These are phyloP conservation scores for Hyphopichia fennica DNA, from an alignment of 1,139 yeast species.

Conservation along the genomic window DNA sequence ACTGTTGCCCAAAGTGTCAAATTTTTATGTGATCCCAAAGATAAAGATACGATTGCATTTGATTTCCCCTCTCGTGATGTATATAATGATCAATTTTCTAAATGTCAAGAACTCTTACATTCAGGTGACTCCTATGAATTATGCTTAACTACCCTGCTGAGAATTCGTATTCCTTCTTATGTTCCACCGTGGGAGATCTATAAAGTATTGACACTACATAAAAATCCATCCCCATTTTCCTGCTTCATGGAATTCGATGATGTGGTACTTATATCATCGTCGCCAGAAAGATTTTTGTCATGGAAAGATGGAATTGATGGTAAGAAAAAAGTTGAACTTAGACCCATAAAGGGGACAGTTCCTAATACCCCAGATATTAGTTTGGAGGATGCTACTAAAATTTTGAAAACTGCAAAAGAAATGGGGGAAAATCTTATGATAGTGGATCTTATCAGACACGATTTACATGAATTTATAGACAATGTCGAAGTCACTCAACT, in stretches of 20 bases:
- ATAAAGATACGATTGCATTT: conserved; percentile 30
- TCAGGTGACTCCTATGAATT: conserved; percentile 93
- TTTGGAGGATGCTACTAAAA: conserved; percentile 58
- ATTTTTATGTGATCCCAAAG: conserved; percentile 19
- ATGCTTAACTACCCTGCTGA: conserved; percentile 82
- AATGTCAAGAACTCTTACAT: conserved; percentile 68
- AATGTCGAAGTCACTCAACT: conserved; percentile 71
- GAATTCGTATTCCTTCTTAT: conserved; percentile 47
- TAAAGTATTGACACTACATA: conserved; percentile 58
- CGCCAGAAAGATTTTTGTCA: conserved; percentile 89
- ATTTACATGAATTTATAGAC: conserved; percentile 68
- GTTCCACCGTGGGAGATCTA: conserved; percentile 77
- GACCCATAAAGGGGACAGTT: conserved; percentile 97
- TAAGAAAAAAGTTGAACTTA: conserved; percentile 59
- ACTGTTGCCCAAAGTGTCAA: conserved; percentile 28
- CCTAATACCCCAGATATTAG: conserved; percentile 55
- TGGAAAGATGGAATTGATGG: conserved; percentile 53
- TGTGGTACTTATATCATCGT: conserved; percentile 73
- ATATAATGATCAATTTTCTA: conserved; percentile 56
- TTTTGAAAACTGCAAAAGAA: conserved; percentile 85
- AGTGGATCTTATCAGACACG: conserved; percentile 93
- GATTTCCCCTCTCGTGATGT: conserved; percentile 53
- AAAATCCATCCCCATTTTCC: conserved; percentile 93
- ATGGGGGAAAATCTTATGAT: conserved; percentile 96
- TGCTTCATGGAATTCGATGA: conserved; percentile 77